Evolutionary conservation across 2,329 filamentous ascomycete genomes (phyloP).

Genomic region (Cladobotryum mycophilum): DNA sequence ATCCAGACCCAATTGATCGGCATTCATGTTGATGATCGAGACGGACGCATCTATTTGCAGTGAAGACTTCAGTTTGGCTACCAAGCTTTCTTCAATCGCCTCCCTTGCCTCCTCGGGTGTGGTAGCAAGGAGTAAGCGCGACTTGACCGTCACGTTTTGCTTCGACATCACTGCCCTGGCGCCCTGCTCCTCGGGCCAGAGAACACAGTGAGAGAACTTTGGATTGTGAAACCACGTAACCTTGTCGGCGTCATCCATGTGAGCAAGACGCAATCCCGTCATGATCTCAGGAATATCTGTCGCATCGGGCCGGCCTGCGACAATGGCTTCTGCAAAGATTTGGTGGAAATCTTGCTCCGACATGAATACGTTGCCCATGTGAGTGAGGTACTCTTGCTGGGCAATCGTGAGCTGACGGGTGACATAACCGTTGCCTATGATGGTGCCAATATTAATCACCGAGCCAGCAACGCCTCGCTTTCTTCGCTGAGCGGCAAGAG

Average conservation of each 20-base stretch:
- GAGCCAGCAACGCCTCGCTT: conserved; percentile 32
- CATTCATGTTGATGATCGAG: too few relatives aligned
- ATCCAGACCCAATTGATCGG: conserved; percentile 17
- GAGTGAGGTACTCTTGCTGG: too few relatives aligned
- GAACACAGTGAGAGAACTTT: too few relatives aligned
- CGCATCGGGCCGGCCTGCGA: conserved; percentile 4
- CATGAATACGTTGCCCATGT: too few relatives aligned
- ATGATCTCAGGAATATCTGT: too few relatives aligned
- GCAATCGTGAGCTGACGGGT: too few relatives aligned
- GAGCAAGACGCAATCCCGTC: too few relatives aligned
- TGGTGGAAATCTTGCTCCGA: conserved; percentile 24
- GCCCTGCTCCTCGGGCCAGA: too few relatives aligned
- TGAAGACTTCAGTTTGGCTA: neutral
- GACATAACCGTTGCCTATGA: conserved; percentile 31
- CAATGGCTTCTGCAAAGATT: conserved; percentile 25
- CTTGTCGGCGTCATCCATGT: too few relatives aligned
- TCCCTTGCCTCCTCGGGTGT: neutral
- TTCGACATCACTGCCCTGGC: neutral
- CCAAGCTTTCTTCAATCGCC: neutral
- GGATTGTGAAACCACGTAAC: too few relatives aligned
- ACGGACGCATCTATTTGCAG: neutral
- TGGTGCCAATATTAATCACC: conserved; percentile 30
- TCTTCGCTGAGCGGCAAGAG: conserved; percentile 30
- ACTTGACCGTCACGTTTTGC: neutral
- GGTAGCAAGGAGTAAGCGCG: too few relatives aligned